A percentile compares a stretch with the other conserved stretches of the same genome.
These are phyloP conservation scores for Thymus quinquecostatus DNA, from an alignment of 257 asterid genomes.

Conservation along the genomic window DNA sequence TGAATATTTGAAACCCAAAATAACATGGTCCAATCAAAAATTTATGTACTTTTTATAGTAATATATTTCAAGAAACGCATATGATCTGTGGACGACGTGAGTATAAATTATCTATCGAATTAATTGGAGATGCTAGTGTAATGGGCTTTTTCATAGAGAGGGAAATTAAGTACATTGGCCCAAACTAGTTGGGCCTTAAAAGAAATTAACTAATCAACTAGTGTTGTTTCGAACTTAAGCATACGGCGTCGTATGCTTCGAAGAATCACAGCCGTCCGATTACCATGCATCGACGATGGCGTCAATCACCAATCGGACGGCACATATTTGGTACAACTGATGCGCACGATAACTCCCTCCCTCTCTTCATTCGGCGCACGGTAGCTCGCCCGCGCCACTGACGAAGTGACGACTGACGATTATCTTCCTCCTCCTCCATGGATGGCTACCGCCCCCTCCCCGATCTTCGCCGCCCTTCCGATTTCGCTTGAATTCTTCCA, in stretches of 20 bases:
- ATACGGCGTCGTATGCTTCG: not conserved
- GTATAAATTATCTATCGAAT: too few relatives aligned
- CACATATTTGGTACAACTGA: not conserved
- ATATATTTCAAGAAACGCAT: too few relatives aligned
- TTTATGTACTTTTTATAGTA: too few relatives aligned
- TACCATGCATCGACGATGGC: not conserved
- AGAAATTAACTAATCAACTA: too few relatives aligned
- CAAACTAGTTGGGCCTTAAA: too few relatives aligned
- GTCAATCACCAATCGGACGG: constrained; percentile 35
- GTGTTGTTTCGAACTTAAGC: not conserved
- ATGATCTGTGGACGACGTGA: too few relatives aligned
- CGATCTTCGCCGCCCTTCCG: constrained; percentile 42
- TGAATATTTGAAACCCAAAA: too few relatives aligned
- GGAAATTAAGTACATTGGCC: too few relatives aligned
- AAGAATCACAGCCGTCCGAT: too few relatives aligned
- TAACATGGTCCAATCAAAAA: too few relatives aligned
- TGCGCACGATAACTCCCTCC: constrained; percentile 36
- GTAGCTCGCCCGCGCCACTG: constrained; percentile 38
- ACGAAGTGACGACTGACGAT: constrained; percentile 20
- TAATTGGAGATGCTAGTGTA: too few relatives aligned
- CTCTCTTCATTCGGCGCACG: constrained; percentile 32
- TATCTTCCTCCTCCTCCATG: constrained; percentile 35
- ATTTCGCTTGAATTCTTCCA: constrained; percentile 12
- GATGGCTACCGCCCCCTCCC: constrained; percentile 34
- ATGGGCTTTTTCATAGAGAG: too few relatives aligned